Evolutionary conservation across 805 yeast genomes (phyloP).

Genomic region (Starmerella sirachaensis): DNA sequence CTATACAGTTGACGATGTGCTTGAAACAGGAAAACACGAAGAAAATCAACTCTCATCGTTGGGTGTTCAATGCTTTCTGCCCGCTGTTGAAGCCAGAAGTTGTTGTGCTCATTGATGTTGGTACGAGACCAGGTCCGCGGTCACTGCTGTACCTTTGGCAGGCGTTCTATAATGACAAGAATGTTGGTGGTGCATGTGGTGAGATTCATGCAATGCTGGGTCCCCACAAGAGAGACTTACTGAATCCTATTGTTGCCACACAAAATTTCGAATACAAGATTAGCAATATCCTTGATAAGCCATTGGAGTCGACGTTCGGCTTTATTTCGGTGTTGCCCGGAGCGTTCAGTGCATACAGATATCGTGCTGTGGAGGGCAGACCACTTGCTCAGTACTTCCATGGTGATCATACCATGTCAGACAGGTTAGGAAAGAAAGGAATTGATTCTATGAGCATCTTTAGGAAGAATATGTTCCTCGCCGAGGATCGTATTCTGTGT

Average conservation of each 20-base stretch:
- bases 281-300: conserved; percentile 55
- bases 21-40: conserved; percentile 52
- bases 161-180: conserved; percentile 45
- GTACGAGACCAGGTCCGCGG: conserved; percentile 49
- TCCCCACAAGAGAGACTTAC: conserved; percentile 30
- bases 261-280: conserved; percentile 59
- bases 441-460: conserved; percentile 51
- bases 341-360: conserved; percentile 56
- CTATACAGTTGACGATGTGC: conserved; percentile 50
- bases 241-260: conserved; percentile 52
- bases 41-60: conserved; percentile 54
- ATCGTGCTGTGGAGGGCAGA: conserved; percentile 47
- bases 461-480: conserved; percentile 57
- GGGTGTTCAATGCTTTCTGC: conserved; percentile 58
- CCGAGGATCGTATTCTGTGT: conserved; percentile 58
- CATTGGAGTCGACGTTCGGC: conserved; percentile 53
- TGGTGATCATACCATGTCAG: conserved; percentile 45
- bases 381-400: conserved; percentile 57
- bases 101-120: conserved; percentile 49
- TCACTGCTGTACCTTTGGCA: conserved; percentile 51
- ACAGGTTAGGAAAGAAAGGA: conserved; percentile 38
- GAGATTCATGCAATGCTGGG: conserved; percentile 52
- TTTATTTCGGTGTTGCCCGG: conserved; percentile 57
- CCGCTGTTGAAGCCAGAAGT: conserved; percentile 46
- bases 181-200: conserved; percentile 64